Conservation (phyloP, 116 monocot species). For the Cymodocea nodosa region DNA sequence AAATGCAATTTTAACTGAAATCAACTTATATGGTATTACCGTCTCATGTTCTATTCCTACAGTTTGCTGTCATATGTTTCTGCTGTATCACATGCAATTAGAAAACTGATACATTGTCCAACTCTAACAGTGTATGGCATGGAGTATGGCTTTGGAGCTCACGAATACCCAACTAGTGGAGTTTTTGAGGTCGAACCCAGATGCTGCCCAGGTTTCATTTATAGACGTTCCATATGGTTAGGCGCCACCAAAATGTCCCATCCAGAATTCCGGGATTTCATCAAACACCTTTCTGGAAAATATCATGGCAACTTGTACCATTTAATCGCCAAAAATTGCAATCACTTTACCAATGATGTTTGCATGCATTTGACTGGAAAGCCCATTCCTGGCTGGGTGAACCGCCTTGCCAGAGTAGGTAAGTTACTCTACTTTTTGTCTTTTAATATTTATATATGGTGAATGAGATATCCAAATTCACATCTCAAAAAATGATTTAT, state of each 20-base stretch:
- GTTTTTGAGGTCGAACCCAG: conserved; percentile 92
- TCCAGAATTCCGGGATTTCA: conserved; percentile 47
- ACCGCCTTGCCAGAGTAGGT: conserved; percentile 82
- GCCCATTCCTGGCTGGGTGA: conserved; percentile 74
- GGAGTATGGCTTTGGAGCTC: conserved; percentile 91
- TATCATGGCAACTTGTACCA: conserved; percentile 77
- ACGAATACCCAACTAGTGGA: conserved; percentile 70
- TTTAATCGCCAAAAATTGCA: conserved; percentile 78
- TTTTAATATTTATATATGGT: background rate
- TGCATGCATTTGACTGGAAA: conserved; percentile 51
- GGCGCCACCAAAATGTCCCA: conserved; percentile 50
- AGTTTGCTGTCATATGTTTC: background rate
- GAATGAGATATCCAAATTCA: background rate
- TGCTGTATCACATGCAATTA: background rate
- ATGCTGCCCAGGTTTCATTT: conserved; percentile 75
- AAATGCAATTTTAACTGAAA: no score
- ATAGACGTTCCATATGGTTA: conserved; percentile 56
- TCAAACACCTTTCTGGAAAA: conserved; percentile 40
- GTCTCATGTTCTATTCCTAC: no score
- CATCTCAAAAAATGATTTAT: background rate
- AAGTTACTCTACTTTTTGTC: background rate
- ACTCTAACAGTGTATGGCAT: conserved; percentile 52
- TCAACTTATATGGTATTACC: no score
- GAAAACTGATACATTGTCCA: conserved; percentile 3
- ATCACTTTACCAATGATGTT: conserved; percentile 83